Base-by-base conservation (phyloP, 495 filamentous ascomycete species). In the Glonium stellatum region DNA sequence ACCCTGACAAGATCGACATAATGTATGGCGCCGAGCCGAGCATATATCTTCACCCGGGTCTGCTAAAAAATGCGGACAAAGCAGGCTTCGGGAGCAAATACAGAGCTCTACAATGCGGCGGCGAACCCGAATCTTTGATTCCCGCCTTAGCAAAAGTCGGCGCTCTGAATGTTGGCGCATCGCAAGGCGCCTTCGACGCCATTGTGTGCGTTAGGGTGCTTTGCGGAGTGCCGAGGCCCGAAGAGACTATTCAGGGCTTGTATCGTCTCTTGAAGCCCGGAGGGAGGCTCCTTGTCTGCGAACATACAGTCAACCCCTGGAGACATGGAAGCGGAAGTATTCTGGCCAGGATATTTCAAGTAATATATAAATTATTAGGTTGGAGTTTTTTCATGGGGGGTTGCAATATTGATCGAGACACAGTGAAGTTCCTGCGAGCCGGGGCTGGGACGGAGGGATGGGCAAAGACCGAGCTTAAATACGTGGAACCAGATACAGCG, bases 11-110 rank as follows among this genome's bases (percentile, higher is more conserved):
- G 21, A 64, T 66, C 41, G 55, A 54, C 9, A 59, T 50, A 1
- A 62, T 74, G 56, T 76, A 75, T 46, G 75, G 73, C 8, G 65
- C 69, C 15, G 74, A 77, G 58, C 74, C 74, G 1, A 68, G 59
- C 19, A 57, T 63, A 13, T 58, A 63, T 9, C 57, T 77, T 41
- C 75, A 77, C 44, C 39, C 62, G 1, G 57, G 63, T 6, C 64
- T 77, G 10, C 44, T 58, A 10, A 52, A 53, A 23, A 66, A 64
- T 21, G 68, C 68, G 1, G 44, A 59, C 23, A 66, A 70, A n/a
- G 44, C 36, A 2, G 71, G 72, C 5, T 60, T 77, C 18, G 70
- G 54, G 4, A 67, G 59, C 18, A 67, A 69, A 22, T 75, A 74
- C 49, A 61, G 67, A 6, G 59, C 72, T 18, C 44, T 76, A 9